Evolutionary conservation across 179 eudicot genomes (phyloP).

Genomic region (Patellifolia procumbens): DNA sequence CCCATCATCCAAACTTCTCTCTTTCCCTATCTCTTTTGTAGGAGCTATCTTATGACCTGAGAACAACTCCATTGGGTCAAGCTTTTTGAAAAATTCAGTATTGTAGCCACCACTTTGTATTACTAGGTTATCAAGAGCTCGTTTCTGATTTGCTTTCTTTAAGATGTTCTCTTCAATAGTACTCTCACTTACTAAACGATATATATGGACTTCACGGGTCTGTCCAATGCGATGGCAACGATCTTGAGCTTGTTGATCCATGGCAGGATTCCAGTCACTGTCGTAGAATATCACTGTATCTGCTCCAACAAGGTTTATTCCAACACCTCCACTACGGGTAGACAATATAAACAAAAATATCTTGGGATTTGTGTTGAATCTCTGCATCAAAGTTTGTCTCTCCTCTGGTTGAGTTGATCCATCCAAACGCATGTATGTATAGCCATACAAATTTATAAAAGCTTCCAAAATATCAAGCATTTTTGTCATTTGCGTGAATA

Average conservation of each 20-base stretch:
- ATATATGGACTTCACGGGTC: constrained; percentile 98
- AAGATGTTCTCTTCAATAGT: constrained; percentile 97
- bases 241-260: constrained; percentile 99
- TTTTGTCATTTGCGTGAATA: constrained; percentile 99
- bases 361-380: constrained; percentile 97
- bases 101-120: constrained; percentile 99
- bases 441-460: constrained; percentile 91
- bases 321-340: constrained; percentile 99
- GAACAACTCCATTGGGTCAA: constrained; percentile 97
- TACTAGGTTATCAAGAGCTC: constrained; percentile 96
- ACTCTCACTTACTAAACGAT: constrained; percentile 88
- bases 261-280: constrained; percentile 99
- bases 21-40: constrained; percentile 46
- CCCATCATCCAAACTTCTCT: constrained; percentile 41
- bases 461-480: constrained; percentile 98
- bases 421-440: constrained; percentile 98
- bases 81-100: constrained; percentile 94
- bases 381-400: constrained; percentile 98
- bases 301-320: constrained; percentile 96
- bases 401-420: constrained; percentile 99
- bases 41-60: constrained; percentile 69
- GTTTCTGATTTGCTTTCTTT: constrained; percentile 97
- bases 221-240: constrained; percentile 99
- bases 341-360: constrained; percentile 91
- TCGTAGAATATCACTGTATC: constrained; percentile 99